Evolutionary conservation across 176 grass and related monocot species (phyloP).

Genomic region (Carex cristatella): DNA sequence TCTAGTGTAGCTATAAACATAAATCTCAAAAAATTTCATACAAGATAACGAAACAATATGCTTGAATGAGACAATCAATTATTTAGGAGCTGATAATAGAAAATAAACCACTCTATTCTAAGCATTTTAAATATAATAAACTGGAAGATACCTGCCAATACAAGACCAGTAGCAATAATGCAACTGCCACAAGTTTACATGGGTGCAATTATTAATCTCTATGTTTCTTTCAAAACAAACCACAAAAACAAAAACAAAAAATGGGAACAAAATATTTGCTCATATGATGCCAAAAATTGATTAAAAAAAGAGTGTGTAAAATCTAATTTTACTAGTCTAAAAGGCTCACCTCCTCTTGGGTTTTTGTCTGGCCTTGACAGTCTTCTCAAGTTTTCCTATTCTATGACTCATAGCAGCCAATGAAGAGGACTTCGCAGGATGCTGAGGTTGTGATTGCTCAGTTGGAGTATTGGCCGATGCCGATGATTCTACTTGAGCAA

Average conservation of each 20-base stretch:
- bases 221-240: constrained; percentile 8
- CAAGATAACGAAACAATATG: neutral
- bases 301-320: neutral
- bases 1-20: neutral
- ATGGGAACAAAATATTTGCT: neutral
- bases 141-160: neutral
- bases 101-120: neutral
- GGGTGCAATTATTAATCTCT: constrained; percentile 4
- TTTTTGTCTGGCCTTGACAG: constrained; percentile 67
- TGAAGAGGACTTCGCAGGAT: constrained; percentile 27
- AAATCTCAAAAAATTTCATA: neutral
- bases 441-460: constrained; percentile 11
- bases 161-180: neutral
- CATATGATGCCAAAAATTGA: constrained; percentile 2
- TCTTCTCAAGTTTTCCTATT: constrained; percentile 76
- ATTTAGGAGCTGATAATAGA: neutral
- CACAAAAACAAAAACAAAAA: neutral
- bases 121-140: constrained; percentile 9
- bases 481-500: constrained; percentile 29
- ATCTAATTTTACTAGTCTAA: constrained; percentile 6
- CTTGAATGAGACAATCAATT: neutral
- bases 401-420: constrained; percentile 61
- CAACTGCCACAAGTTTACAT: neutral
- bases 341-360: constrained; percentile 37
- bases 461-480: constrained; percentile 22